phyloP scores from a whole-genome alignment of 768 basidiomycete genomes.

The Sporobolomyces pararoseus region DNA sequence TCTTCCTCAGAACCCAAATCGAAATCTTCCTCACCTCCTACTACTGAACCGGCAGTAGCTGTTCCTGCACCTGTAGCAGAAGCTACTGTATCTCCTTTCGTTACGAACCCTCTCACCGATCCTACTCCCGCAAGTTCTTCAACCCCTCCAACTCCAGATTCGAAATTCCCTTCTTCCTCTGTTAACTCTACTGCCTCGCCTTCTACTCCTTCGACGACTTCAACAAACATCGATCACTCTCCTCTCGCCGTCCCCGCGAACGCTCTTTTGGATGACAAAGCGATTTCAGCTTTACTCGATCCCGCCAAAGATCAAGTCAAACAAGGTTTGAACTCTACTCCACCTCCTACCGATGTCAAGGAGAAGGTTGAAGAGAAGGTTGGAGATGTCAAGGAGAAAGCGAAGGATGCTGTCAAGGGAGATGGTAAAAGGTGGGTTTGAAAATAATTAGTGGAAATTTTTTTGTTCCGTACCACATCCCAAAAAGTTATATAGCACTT shows the following conservation, averaged over 20 bases:
- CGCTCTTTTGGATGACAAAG: slow-evolving; percentile 30
- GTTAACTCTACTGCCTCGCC: background rate
- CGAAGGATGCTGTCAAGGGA: background rate
- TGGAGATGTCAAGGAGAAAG: slow-evolving; percentile 6
- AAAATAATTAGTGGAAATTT: background rate
- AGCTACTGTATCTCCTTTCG: slow-evolving; percentile 10
- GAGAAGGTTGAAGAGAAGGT: background rate
- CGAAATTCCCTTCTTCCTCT: background rate
- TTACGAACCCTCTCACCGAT: slow-evolving; percentile 10
- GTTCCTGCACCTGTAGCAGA: slow-evolving; percentile 39
- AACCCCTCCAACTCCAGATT: background rate
- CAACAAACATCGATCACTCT: slow-evolving; percentile 14
- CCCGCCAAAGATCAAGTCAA: slow-evolving; percentile 32
- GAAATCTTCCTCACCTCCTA: background rate
- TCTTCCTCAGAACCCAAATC: background rate
- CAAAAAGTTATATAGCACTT: slow-evolving; percentile 1
- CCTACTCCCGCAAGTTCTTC: slow-evolving; percentile 6
- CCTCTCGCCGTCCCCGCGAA: slow-evolving; percentile 21
- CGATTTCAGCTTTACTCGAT: slow-evolving; percentile 26
- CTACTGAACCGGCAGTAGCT: background rate
- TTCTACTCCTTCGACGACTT: background rate
- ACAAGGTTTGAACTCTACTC: slow-evolving; percentile 4
- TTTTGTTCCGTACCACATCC: no score
- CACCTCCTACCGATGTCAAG: background rate
- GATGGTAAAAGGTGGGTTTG: slow-evolving; percentile 28